Evolutionary conservation across 176 grass and related monocot genomes (phyloP).

Genomic region (Triticum dicoccoides): DNA sequence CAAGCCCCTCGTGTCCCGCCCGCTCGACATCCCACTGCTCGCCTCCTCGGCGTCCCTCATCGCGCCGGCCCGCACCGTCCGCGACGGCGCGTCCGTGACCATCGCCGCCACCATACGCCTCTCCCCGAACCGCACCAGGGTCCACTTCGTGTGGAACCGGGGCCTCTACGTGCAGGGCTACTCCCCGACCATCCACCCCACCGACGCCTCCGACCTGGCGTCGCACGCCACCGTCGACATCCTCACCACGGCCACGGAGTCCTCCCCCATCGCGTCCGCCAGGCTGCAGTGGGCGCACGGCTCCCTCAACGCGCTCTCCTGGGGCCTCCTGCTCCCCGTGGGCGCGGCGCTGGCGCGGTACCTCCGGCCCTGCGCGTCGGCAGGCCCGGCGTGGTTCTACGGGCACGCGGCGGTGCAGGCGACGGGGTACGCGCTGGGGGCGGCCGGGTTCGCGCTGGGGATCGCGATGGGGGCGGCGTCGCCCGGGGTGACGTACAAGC

Average conservation of each 20-base stretch:
- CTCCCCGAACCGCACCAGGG: conserved; percentile 70
- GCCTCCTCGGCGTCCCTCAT: conserved; percentile 53
- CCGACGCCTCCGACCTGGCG: conserved; percentile 73
- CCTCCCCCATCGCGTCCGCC: conserved; percentile 27
- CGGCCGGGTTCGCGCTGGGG: conserved; percentile 81
- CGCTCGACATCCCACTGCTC: conserved; percentile 72
- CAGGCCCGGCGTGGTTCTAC: conserved; percentile 86
- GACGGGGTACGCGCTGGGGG: conserved; percentile 53
- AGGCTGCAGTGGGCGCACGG: conserved; percentile 62
- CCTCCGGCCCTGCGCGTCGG: conserved; percentile 65
- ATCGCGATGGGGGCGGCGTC: conserved; percentile 72
- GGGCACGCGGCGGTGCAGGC: conserved; percentile 74
- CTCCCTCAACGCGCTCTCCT: conserved; percentile 66
- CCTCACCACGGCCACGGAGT: conserved; percentile 75
- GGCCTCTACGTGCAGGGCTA: conserved; percentile 98
- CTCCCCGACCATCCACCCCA: conserved; percentile 93
- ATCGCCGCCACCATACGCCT: conserved; percentile 73
- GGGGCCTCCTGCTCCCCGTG: conserved; percentile 74
- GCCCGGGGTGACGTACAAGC: conserved; percentile 66
- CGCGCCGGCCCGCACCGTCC: conserved; percentile 34
- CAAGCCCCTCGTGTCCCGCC: conserved; percentile 65
- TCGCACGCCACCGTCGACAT: conserved; percentile 88
- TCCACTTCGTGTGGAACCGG: conserved; percentile 90
- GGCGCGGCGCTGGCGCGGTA: conserved; percentile 87
- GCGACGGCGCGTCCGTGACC: conserved; percentile 62